Percentiles rank a stretch among this genome's conserved stretches.
Conservation (phyloP, 2,329 filamentous ascomycete species). For the Monilinia aucupariae region DNA sequence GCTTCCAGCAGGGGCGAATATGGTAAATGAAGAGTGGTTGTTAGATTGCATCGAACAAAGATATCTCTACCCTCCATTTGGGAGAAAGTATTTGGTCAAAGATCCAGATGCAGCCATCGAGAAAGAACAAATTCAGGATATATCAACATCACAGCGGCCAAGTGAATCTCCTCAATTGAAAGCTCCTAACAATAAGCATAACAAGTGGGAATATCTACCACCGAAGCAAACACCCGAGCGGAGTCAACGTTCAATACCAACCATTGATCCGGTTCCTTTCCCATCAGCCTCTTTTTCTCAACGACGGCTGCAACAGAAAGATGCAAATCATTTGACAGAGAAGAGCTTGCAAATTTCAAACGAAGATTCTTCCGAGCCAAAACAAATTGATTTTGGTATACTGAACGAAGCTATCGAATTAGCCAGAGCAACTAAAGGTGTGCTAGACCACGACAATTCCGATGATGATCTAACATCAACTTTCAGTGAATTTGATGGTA, state of each 20-base stretch:
- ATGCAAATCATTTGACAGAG: background rate
- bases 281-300: background rate
- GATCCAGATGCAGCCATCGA: constrained; percentile 13
- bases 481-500: constrained; percentile 31
- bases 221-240: constrained; percentile 38
- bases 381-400: background rate
- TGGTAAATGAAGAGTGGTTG: constrained; percentile 66
- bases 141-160: constrained; percentile 10
- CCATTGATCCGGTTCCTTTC: background rate
- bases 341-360: background rate
- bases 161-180: constrained; percentile 45
- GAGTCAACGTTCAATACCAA: constrained; percentile 22
- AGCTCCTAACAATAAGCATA: constrained; percentile 37
- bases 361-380: background rate
- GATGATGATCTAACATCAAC: constrained; percentile 3
- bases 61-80: constrained; percentile 52
- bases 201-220: constrained; percentile 37
- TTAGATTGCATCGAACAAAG: constrained; percentile 61
- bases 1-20: constrained; percentile 39
- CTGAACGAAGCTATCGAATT: constrained; percentile 3
- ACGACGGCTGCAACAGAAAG: background rate
- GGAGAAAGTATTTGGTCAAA: constrained; percentile 52
- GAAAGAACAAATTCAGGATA: background rate
- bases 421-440: constrained; percentile 3
- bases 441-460: constrained; percentile 1